phyloP scores from a whole-genome alignment of 1,284 basidiomycete species.

The Irpex rosettiformis region DNA sequence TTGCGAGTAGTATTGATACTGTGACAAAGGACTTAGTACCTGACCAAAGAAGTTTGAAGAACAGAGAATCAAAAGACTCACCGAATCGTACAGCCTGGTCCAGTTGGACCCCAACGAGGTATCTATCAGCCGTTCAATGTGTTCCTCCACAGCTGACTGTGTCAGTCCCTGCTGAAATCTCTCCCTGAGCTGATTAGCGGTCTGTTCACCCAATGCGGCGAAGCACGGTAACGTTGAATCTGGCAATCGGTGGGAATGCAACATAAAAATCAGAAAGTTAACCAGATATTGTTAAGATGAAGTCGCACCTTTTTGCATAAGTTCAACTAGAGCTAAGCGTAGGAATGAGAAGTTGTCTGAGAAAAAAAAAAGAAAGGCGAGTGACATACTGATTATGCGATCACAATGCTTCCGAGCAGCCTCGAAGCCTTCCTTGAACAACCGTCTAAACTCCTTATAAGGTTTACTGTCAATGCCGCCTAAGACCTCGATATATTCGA shows the following conservation, averaged over 20 bases:
- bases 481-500: constrained; percentile 95
- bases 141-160: constrained; percentile 82
- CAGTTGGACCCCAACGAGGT: constrained; percentile 88
- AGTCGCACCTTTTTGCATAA: constrained; percentile 87
- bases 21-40: constrained; percentile 6
- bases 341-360: background rate
- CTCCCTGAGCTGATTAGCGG: constrained; percentile 83
- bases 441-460: constrained; percentile 81
- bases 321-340: constrained; percentile 80
- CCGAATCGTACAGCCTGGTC: constrained; percentile 90
- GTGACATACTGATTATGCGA: constrained; percentile 83
- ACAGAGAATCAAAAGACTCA: constrained; percentile 41
- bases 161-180: constrained; percentile 93
- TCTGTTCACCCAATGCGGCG: constrained; percentile 86
- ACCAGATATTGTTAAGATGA: background rate
- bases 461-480: constrained; percentile 81
- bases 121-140: constrained; percentile 86
- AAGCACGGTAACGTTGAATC: constrained; percentile 96
- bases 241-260: constrained; percentile 27
- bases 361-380: background rate
- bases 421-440: constrained; percentile 94
- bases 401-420: constrained; percentile 96
- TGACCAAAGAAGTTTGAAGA: background rate
- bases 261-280: background rate
- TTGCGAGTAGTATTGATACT: constrained; percentile 85